phyloP scores from a whole-genome alignment of 2,329 filamentous ascomycete species.

The Aspergillus pseudoterreus region DNA sequence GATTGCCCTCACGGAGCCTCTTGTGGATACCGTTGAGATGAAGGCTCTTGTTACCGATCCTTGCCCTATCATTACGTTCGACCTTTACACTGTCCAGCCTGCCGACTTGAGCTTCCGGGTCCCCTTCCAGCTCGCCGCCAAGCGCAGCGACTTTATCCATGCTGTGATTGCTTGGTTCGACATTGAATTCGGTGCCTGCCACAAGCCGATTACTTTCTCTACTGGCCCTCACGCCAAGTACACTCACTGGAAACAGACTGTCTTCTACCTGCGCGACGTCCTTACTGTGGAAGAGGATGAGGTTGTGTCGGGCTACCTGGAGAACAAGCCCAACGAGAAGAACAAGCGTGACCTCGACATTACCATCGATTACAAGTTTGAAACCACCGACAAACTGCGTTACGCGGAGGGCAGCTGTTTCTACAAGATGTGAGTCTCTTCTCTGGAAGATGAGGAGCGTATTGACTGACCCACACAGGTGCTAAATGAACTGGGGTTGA shows the following conservation, averaged over 20 bases:
- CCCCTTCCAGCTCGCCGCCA: slow-evolving; percentile 70
- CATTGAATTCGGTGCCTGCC: slow-evolving; percentile 96
- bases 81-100: slow-evolving; percentile 84
- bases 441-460: neutral
- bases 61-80: slow-evolving; percentile 75
- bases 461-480: slow-evolving; percentile 27
- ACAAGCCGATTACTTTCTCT: slow-evolving; percentile 95
- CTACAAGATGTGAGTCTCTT: slow-evolving; percentile 64
- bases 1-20: slow-evolving; percentile 88
- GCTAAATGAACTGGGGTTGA: slow-evolving; percentile 18
- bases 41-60: slow-evolving; percentile 97
- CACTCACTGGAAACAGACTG: slow-evolving; percentile 99
- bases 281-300: slow-evolving; percentile 88
- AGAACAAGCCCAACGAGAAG: slow-evolving; percentile 86
- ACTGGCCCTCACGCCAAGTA: slow-evolving; percentile 98
- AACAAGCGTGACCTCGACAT: slow-evolving; percentile 96
- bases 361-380: slow-evolving; percentile 74
- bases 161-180: slow-evolving; percentile 98
- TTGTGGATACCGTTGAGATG: slow-evolving; percentile 96
- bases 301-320: slow-evolving; percentile 67
- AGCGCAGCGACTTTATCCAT: slow-evolving; percentile 92
- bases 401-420: slow-evolving; percentile 65
- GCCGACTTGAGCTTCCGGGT: slow-evolving; percentile 80
- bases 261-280: slow-evolving; percentile 94
- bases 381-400: slow-evolving; percentile 70